These are phyloP conservation scores for Pleodorina starrii DNA, from an alignment of 139 green algal species.

Conservation along the genomic window DNA sequence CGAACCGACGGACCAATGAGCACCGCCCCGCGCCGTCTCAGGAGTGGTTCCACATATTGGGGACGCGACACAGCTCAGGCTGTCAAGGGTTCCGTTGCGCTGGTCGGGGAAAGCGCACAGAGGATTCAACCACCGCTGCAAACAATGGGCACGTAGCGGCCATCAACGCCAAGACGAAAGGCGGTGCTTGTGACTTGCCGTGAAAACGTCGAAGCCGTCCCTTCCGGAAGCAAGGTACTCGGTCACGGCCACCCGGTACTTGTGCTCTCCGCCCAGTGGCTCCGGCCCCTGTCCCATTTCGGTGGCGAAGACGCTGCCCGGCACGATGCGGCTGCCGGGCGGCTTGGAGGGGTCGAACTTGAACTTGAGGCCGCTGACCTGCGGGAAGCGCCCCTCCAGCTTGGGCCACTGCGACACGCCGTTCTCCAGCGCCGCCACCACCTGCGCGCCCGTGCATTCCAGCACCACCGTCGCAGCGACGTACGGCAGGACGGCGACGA, in stretches of 20 bases:
- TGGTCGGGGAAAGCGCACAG: too few relatives aligned
- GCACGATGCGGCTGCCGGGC: conserved; percentile 62
- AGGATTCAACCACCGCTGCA: too few relatives aligned
- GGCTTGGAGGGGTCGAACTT: conserved; percentile 71
- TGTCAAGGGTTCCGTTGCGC: too few relatives aligned
- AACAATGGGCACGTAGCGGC: too few relatives aligned
- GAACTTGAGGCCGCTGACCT: conserved; percentile 70
- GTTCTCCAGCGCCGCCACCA: conserved; percentile 80
- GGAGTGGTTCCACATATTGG: too few relatives aligned
- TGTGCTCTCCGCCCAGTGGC: conserved; percentile 59
- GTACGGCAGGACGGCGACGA: conserved; percentile 83
- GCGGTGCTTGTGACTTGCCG: too few relatives aligned
- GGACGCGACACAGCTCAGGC: too few relatives aligned
- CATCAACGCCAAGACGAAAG: too few relatives aligned
- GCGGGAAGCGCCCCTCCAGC: conserved; percentile 83
- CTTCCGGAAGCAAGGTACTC: conserved; percentile 80
- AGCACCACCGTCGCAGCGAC: conserved; percentile 66
- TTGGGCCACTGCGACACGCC: conserved; percentile 73
- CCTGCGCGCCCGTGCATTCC: conserved; percentile 59
- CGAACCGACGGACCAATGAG: too few relatives aligned
- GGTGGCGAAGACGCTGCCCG: conserved; percentile 60
- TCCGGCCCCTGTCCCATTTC: conserved; percentile 23
- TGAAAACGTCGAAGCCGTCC: conserved; percentile 78
- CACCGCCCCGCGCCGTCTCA: too few relatives aligned
- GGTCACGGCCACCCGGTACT: conserved; percentile 79